A percentile compares a stretch with the other conserved stretches of the same genome.
phyloP scores from a whole-genome alignment of 2,329 filamentous ascomycete genomes.

The Xylariales sp. region DNA sequence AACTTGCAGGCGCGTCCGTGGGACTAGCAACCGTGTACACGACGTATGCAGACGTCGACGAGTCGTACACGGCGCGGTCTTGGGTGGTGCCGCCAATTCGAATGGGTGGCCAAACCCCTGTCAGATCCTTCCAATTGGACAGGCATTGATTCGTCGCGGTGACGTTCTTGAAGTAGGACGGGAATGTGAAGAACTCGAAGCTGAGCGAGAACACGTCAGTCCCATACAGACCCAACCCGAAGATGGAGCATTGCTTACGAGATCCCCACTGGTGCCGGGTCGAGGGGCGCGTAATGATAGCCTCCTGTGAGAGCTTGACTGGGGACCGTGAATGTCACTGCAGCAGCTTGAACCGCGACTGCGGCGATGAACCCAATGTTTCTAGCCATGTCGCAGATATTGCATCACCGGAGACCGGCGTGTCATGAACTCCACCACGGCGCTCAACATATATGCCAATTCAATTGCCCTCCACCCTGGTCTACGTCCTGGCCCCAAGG shows the following conservation, averaged over 20 bases:
- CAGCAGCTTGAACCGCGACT: conserved; percentile 2
- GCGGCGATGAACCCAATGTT: neutral
- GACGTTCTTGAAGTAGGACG: conserved; percentile 48
- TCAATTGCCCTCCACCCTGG: no score
- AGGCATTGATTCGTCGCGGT: conserved; percentile 46
- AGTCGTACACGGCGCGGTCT: conserved; percentile 49
- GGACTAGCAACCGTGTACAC: conserved; percentile 44
- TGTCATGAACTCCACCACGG: no score
- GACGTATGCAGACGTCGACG: conserved; percentile 39
- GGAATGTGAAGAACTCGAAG: conserved; percentile 54
- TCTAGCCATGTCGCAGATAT: neutral
- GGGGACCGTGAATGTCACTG: conserved; percentile 24
- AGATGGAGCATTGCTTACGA: conserved; percentile 28
- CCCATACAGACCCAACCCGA: neutral
- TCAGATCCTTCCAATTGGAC: conserved; percentile 44
- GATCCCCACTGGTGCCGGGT: conserved; percentile 33
- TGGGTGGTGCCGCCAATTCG: conserved; percentile 56
- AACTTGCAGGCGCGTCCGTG: conserved; percentile 40
- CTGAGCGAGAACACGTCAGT: conserved; percentile 19
- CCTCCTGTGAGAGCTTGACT: conserved; percentile 5
- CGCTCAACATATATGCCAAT: no score
- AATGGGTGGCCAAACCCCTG: conserved; percentile 47
- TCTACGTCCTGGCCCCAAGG: no score
- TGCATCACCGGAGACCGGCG: no score
- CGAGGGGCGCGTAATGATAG: conserved; percentile 22